Evolutionary conservation across 2,329 filamentous ascomycete genomes (phyloP).

Genomic region (Talaromyces amestolkiae): DNA sequence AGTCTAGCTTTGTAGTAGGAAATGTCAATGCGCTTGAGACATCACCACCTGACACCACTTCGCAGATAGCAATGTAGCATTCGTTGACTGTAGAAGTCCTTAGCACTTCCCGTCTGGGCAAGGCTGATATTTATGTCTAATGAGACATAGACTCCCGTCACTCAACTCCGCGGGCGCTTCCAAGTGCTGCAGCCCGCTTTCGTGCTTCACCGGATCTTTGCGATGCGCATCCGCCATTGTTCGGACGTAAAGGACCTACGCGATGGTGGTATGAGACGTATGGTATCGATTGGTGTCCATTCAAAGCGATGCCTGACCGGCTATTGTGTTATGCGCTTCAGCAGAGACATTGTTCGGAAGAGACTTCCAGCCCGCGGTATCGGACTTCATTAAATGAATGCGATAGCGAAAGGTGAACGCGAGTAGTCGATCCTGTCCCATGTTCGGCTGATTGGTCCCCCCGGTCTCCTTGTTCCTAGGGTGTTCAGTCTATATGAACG

Average conservation of each 20-base stretch:
- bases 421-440: neutral
- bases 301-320: neutral
- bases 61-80: slow-evolving; percentile 6
- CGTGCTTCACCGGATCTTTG: neutral
- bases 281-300: neutral
- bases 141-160: neutral
- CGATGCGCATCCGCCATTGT: neutral
- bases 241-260: neutral
- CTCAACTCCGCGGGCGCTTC: neutral
- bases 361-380: neutral
- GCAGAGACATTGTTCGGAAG: neutral
- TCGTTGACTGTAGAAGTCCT: slow-evolving; percentile 7
- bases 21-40: neutral
- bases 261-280: neutral
- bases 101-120: neutral
- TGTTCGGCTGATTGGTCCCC: neutral
- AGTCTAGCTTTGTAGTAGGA: neutral
- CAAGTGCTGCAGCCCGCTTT: neutral
- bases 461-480: neutral
- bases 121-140: neutral
- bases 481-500: neutral
- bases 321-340: neutral
- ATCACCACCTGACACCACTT: neutral
- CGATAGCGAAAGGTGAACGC: neutral
- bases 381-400: neutral